Evolutionary conservation across 305 asterid genomes (phyloP).

Genomic region (Fraxinus sp.): DNA sequence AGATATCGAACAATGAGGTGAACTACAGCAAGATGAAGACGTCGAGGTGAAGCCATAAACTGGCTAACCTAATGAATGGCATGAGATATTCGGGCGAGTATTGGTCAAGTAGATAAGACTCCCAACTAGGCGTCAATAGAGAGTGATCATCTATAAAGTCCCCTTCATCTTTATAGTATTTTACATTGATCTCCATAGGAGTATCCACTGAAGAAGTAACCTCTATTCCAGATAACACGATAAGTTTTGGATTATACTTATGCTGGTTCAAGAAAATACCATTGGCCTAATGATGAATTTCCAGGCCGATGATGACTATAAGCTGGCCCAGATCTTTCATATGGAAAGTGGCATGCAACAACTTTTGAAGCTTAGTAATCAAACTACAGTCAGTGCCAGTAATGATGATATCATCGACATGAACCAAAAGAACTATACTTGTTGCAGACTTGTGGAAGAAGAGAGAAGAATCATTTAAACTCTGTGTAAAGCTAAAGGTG

Average conservation of each 20-base stretch:
- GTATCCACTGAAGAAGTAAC: not conserved
- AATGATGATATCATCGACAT: not conserved
- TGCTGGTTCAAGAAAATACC: not conserved
- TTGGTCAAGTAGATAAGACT: not conserved
- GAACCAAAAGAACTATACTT: not conserved
- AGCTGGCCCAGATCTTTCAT: not conserved
- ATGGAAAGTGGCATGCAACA: not conserved
- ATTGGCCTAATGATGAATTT: not conserved
- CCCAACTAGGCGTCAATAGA: not conserved
- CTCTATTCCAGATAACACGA: not conserved
- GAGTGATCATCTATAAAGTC: not conserved
- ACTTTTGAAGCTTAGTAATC: not conserved
- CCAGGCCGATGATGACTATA: not conserved
- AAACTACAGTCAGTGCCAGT: not conserved
- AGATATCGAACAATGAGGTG: not conserved
- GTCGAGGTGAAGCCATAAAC: not conserved
- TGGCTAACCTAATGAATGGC: not conserved
- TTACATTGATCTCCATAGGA: not conserved
- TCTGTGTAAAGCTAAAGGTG: not conserved
- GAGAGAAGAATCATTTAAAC: not conserved
- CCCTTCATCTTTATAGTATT: not conserved
- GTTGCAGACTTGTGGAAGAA: not conserved
- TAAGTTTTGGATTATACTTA: not conserved
- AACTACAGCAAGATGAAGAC: not conserved
- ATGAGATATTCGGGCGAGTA: not conserved